phyloP scores from a whole-genome alignment of 23 red algal genomes.

The Pyropia haitanensis region DNA sequence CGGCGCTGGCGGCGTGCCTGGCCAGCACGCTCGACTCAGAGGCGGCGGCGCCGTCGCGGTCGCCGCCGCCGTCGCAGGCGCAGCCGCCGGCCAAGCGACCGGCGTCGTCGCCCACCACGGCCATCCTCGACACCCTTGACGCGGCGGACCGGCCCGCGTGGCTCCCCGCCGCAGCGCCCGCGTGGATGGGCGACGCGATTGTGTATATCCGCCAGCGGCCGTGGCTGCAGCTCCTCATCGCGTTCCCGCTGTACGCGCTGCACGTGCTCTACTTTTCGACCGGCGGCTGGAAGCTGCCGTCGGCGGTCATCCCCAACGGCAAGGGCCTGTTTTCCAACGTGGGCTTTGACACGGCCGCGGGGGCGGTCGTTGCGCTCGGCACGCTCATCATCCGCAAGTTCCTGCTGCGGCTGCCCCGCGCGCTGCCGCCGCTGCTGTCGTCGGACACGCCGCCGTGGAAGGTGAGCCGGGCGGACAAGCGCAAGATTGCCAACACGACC shows the following conservation, averaged over 20 bases:
- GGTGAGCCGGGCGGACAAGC: conserved; percentile 43
- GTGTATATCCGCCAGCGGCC: conserved; percentile 36
- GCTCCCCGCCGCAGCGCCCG: conserved; percentile 6
- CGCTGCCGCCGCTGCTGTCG: conserved; percentile 37
- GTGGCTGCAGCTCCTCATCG: conserved; percentile 65
- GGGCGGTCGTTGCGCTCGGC: conserved; percentile 41
- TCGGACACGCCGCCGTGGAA: conserved; percentile 76
- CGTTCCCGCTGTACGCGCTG: conserved; percentile 63
- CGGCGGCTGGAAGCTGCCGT: conserved; percentile 50
- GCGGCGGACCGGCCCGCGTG: no score
- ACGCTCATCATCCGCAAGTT: conserved; percentile 17
- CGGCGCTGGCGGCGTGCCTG: conserved; percentile 7
- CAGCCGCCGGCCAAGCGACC: no score
- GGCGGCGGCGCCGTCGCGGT: no score
- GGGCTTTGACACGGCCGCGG: conserved; percentile 60
- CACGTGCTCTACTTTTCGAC: conserved; percentile 82
- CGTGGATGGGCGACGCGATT: conserved; percentile 45
- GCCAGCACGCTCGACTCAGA: no score
- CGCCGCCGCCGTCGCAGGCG: no score
- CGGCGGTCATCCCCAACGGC: conserved; percentile 50
- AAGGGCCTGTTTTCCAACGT: conserved; percentile 51
- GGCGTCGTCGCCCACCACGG: no score
- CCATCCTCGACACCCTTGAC: no score
- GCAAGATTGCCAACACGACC: conserved; percentile 65
- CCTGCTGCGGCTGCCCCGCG: no score